Evolutionary conservation across 768 basidiomycete species (phyloP), one percentile per base, ranked within the genome.

Genomic region (Tephrocybe sp.): DNA sequence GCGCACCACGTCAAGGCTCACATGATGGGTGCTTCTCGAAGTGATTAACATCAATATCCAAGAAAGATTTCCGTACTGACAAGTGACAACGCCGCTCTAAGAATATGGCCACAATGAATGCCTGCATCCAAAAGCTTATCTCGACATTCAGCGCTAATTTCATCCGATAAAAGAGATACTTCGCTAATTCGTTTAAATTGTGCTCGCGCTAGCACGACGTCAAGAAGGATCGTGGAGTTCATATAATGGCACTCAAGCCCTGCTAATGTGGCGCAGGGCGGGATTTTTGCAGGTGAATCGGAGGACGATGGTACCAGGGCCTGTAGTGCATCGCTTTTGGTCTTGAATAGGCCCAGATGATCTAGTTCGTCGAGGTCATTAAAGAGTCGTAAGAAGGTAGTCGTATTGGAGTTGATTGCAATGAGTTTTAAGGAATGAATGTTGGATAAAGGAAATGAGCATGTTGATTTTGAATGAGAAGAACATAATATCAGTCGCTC

Each of bases 401-500:
- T 11, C 22, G 40, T 49, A 15, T 51, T 48, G 11, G 67, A 51
- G 31, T 55, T 57, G 18, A 75, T 56, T 16, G 59, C 53, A 30
- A 62, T 59, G 11, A 76, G 54, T 31, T 66, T 57, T n/a, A 76
- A 57, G 3, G 58, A 60, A 9, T 48, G 48, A 21, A 76, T 54
- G 26, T 66, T 49, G 9, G 65, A 65, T 24, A 70, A 53, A 12
- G 47, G 50, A 38, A 48, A 50, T 24, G 51, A 30, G 35, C 30
- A 47, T 40, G 30, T 27, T 6, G 35, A 27, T n/a, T 34, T 41
- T 9, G 36, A 16, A n/a, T 27, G 5, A 9, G 44, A 34, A 6
- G 39, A 26, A 31, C 42, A 48, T 25, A 35, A 26, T 44, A 15
- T 46, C 9, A 80, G 54, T 63, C 63, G 68, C 16, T 67, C 56